phyloP scores from a whole-genome alignment of 2,329 filamentous ascomycete species.

The Penicillium sp. region DNA sequence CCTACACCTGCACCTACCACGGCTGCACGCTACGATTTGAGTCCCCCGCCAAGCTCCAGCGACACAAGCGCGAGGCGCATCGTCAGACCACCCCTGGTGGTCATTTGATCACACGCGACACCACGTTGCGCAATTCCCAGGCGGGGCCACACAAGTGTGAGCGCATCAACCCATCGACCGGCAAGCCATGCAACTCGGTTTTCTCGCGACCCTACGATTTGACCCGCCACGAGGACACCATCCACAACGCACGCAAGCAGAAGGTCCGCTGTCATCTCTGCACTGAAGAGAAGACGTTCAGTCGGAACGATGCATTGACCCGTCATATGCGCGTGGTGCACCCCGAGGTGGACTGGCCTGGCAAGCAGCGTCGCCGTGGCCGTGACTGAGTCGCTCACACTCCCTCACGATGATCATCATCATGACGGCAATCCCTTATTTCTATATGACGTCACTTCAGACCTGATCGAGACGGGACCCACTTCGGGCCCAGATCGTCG shows the following conservation, averaged over 20 bases:
- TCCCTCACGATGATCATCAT: slow-evolving; percentile 16
- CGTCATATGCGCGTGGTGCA: slow-evolving; percentile 93
- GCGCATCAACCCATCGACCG: slow-evolving; percentile 88
- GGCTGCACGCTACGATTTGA: slow-evolving; percentile 87
- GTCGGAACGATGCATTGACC: slow-evolving; percentile 88
- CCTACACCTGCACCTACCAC: slow-evolving; percentile 95
- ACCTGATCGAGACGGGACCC: slow-evolving; percentile 9
- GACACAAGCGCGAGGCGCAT: slow-evolving; percentile 93
- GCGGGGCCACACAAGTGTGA: slow-evolving; percentile 91
- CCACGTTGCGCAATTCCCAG: slow-evolving; percentile 71
- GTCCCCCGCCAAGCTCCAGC: slow-evolving; percentile 79
- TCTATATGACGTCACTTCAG: slow-evolving; percentile 16
- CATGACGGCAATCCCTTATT: slow-evolving; percentile 18
- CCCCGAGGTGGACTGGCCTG: slow-evolving; percentile 79
- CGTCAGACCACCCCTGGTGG: slow-evolving; percentile 64
- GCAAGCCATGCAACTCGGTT: slow-evolving; percentile 88
- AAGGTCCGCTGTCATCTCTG: slow-evolving; percentile 92
- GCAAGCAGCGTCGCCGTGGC: slow-evolving; percentile 53
- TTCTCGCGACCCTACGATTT: slow-evolving; percentile 96
- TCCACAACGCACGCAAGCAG: slow-evolving; percentile 90
- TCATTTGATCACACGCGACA: slow-evolving; percentile 41
- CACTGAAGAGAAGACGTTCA: slow-evolving; percentile 96
- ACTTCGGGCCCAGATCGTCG: slow-evolving; percentile 14
- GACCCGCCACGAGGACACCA: slow-evolving; percentile 94
- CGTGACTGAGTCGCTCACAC: slow-evolving; percentile 29